Base-by-base conservation (phyloP, 2,329 filamentous ascomycete genomes). In the Calonectria fujianensis region DNA sequence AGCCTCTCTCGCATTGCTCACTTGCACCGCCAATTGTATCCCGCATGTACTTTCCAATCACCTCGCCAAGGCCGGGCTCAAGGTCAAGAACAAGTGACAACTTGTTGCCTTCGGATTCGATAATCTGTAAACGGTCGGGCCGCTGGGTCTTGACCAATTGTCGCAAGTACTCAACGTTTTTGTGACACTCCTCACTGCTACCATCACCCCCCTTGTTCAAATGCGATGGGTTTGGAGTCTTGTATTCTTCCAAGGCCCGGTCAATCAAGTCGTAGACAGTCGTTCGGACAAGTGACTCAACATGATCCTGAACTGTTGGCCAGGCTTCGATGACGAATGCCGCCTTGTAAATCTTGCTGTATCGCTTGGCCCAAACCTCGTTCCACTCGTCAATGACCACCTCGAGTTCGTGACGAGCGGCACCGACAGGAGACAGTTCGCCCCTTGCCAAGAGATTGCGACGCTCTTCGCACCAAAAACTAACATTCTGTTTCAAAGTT, bases 301-400 rank as follows among this genome's bases (percentile, higher is more conserved):
- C 9, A 3, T 35, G 57, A 0, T 39, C 37, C 29, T 74, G 31
- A 0, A 52, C 37, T 2, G 35, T 41, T 10, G 57, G n/a, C 57
- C 57, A 63, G 24, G 57, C n/a, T 29, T 63, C 57, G 9, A 63
- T 16, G 1, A 63, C 39, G 13, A 63, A 63, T 0, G 57, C 57
- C 10, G 57, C 24, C 24, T 29, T 63, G 57, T 63, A 63, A 2
- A 63, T 63, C 16, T 63, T 63, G 37, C 57, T 63, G 14, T 63
- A 63, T 1, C 57, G 13, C 24, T 63, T 41, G 20, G 57, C 57
- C 24, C 73, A 81, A 1, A 78, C 50, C 13, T 18, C 0, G 27
- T 81, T 81, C 79, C 78, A 81, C 0, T 64, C n/a, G 11, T 81
- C 77, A 3, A 80, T 68, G 1, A 59, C 16, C 0, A 5, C 13